Evolutionary conservation across 2,329 filamentous ascomycete genomes (phyloP).

Genomic region (Xylariaceae sp.): DNA sequence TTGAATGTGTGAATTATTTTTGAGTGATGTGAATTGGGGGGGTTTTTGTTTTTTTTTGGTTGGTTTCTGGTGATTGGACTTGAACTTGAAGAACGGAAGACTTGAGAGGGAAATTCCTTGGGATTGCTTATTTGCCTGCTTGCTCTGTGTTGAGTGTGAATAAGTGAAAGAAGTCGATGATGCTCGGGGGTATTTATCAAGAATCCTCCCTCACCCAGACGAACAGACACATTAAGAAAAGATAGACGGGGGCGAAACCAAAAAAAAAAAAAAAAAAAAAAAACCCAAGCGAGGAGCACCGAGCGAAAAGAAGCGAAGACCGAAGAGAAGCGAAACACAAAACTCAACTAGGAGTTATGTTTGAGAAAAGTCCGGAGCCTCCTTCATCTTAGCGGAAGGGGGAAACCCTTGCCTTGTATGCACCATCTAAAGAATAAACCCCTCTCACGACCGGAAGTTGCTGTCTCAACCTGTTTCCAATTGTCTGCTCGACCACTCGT

Average conservation of each 20-base stretch:
- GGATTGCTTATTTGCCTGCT: not conserved
- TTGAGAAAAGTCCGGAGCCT: not conserved
- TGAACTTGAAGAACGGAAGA: not conserved
- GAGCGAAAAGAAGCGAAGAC: not conserved
- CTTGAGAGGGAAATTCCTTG: not conserved
- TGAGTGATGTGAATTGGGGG: not conserved
- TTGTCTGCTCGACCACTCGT: not conserved
- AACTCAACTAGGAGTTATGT: not conserved
- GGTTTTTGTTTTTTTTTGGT: no score
- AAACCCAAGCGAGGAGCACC: not conserved
- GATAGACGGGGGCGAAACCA: not conserved
- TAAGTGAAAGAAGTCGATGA: not conserved
- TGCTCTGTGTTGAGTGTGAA: not conserved
- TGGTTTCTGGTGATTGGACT: no score
- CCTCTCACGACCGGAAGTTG: constrained; percentile 1
- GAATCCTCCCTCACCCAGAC: no score
- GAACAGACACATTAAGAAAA: no score
- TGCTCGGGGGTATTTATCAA: not conserved
- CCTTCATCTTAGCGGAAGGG: not conserved
- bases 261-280: not conserved
- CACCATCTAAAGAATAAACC: not conserved
- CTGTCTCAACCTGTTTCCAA: constrained; percentile 3
- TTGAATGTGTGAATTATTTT: not conserved
- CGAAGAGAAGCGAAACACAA: not conserved
- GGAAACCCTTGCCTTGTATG: not conserved